These are phyloP conservation scores for Auriscalpium microsporum DNA, from an alignment of 768 basidiomycete species.

Conservation along the genomic window DNA sequence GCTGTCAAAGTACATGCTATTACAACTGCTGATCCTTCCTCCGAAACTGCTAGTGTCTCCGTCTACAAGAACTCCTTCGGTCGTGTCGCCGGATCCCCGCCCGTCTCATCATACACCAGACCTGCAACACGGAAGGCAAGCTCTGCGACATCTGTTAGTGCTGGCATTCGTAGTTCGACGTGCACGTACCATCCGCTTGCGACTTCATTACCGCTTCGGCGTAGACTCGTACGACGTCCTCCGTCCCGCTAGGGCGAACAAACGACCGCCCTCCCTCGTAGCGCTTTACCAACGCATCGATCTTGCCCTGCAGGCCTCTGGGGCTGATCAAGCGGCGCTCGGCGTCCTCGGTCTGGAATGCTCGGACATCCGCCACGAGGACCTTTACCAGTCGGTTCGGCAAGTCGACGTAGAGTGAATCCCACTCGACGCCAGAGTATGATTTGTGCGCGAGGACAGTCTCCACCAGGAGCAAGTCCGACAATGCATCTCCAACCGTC, in stretches of 20 bases:
- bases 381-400: slow-evolving; percentile 96
- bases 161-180: slow-evolving; percentile 1
- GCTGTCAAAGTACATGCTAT: not conserved
- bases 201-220: slow-evolving; percentile 75
- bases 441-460: slow-evolving; percentile 83
- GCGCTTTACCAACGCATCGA: slow-evolving; percentile 72
- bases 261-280: slow-evolving; percentile 86
- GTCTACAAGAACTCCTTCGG: slow-evolving; percentile 69
- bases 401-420: slow-evolving; percentile 84
- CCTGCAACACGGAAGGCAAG: slow-evolving; percentile 82
- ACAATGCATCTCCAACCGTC: slow-evolving; percentile 94
- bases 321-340: slow-evolving; percentile 84
- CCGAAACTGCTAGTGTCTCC: not conserved
- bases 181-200: slow-evolving; percentile 73
- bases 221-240: slow-evolving; percentile 96
- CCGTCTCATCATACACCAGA: slow-evolving; percentile 74
- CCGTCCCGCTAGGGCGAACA: slow-evolving; percentile 94
- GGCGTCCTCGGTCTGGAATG: slow-evolving; percentile 88
- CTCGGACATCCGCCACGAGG: slow-evolving; percentile 68
- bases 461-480: slow-evolving; percentile 93
- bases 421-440: slow-evolving; percentile 83
- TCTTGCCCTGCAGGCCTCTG: slow-evolving; percentile 65
- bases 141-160: slow-evolving; percentile 35
- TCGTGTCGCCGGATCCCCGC: slow-evolving; percentile 68
- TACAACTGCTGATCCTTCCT: not conserved